A percentile compares a stretch with the other conserved stretches of the same genome.
phyloP scores from a whole-genome alignment of 805 yeast genomes.

The Nakazawaea ishiwadae region DNA sequence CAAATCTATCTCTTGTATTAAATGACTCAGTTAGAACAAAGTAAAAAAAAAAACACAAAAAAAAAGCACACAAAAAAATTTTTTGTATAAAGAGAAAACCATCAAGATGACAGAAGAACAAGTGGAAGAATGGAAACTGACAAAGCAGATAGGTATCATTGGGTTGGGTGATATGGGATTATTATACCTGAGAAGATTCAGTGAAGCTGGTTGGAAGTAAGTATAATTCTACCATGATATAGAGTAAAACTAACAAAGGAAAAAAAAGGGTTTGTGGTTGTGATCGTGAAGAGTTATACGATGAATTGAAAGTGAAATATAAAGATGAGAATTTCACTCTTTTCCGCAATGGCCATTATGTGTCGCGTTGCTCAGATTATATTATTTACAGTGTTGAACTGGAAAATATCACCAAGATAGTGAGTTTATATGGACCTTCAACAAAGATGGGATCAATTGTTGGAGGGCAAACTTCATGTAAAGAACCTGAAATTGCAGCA shows the following conservation, averaged over 20 bases:
- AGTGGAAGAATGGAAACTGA: conserved; percentile 29
- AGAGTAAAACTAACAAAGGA: background rate
- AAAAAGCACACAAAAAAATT: background rate
- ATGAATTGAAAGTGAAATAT: conserved; percentile 36
- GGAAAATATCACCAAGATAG: conserved; percentile 70
- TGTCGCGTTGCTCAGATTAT: conserved; percentile 77
- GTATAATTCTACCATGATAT: too few relatives aligned
- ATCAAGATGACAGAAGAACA: conserved; percentile 12
- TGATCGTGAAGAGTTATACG: conserved; percentile 67
- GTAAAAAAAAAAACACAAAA: background rate
- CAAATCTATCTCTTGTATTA: background rate
- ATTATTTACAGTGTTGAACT: conserved; percentile 93
- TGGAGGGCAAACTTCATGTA: conserved; percentile 98
- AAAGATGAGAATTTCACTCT: conserved; percentile 45
- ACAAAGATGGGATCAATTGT: conserved; percentile 85
- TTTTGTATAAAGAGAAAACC: background rate
- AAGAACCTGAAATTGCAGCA: conserved; percentile 83
- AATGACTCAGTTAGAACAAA: too few relatives aligned
- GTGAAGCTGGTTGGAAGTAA: conserved; percentile 75
- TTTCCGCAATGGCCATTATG: conserved; percentile 75
- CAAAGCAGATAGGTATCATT: conserved; percentile 77
- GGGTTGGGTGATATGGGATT: conserved; percentile 98
- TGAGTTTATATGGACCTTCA: conserved; percentile 74
- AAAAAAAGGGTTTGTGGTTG: conserved; percentile 65
- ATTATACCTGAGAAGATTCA: conserved; percentile 73